Evolutionary conservation across 345 rosid genomes (phyloP), one percentile per base, ranked within the genome.

Genomic region (Lenwebbia sp.): DNA sequence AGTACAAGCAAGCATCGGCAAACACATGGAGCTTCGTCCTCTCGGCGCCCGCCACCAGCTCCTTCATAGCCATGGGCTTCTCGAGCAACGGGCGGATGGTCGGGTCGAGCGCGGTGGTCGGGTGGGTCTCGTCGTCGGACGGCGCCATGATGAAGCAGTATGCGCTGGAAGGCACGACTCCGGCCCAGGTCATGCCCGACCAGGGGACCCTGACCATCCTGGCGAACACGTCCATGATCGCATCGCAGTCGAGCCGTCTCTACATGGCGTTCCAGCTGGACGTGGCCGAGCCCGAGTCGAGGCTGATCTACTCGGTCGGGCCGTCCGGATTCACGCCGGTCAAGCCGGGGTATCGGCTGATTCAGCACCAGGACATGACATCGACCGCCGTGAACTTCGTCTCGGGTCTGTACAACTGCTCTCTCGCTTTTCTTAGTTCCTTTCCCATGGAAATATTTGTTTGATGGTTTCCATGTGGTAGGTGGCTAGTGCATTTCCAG

Each of bases 101-200:
- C 22, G 96, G 98, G 33, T 91, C 96, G 2, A 95, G 96, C 74
- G 98, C 99, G 1, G 62, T 95, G 85, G 98, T 95, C 11, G 99
- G 98, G 11, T 96, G 98, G 98, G 7, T 94, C 44, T 89, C 96
- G 14, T 89, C 96, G 22, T 8, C 88, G 1, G 88, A 82, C 55
- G 91, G 92, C 4, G 85, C 89, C 12, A 52, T 7, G 4, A 87
- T 89, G 4, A 93, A 95, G 87, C 94, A 60, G 86, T 96, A 95
- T 30, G 85, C 84, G 17, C 92, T 96, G 8, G 87, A 90, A 4
- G 98, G 92, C 5, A 83, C 85, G 83, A 75, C 83, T 0, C 87
- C 97, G 0, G 40, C 15, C 15, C 86, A 87, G 82, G 98, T 97
- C 23, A 37, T 82, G 4, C 90, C 92, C 54, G 95, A 95, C 86